Evolutionary conservation across 805 yeast species (phyloP).

Genomic region (Kodamaea kaohsiungensis): DNA sequence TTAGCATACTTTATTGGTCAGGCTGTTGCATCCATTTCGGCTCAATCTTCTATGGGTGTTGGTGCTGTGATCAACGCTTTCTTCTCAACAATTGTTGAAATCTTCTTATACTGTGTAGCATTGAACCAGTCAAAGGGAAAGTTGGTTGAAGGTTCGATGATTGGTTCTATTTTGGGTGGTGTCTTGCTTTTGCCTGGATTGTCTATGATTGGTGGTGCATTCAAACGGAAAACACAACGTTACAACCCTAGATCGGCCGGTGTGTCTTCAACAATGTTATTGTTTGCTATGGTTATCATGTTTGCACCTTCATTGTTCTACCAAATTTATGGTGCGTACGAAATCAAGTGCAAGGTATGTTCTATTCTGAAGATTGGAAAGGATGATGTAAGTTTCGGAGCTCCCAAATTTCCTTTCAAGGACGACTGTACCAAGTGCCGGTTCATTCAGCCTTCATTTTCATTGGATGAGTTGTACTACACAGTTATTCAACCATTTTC

Average conservation of each 20-base stretch:
- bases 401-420: not conserved
- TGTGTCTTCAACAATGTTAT: constrained; percentile 92
- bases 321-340: constrained; percentile 87
- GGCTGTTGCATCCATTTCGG: constrained; percentile 98
- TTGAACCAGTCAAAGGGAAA: constrained; percentile 80
- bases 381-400: not conserved
- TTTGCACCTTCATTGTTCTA: constrained; percentile 89
- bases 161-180: constrained; percentile 92
- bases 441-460: constrained; percentile 74
- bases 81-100: constrained; percentile 93
- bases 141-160: constrained; percentile 92
- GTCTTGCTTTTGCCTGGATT: constrained; percentile 89
- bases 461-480: constrained; percentile 65
- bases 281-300: constrained; percentile 88
- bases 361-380: constrained; percentile 14
- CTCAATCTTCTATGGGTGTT: constrained; percentile 98
- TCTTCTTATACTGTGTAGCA: constrained; percentile 90
- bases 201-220: constrained; percentile 97
- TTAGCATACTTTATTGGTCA: constrained; percentile 97
- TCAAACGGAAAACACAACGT: constrained; percentile 87
- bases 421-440: constrained; percentile 69
- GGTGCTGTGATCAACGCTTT: constrained; percentile 98
- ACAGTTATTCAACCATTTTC: constrained; percentile 81
- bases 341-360: constrained; percentile 69
- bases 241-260: constrained; percentile 97